Percentiles rank a stretch among this genome's conserved stretches.
phyloP scores from a whole-genome alignment of 768 basidiomycete genomes.

The Rhizopogon rudus region DNA sequence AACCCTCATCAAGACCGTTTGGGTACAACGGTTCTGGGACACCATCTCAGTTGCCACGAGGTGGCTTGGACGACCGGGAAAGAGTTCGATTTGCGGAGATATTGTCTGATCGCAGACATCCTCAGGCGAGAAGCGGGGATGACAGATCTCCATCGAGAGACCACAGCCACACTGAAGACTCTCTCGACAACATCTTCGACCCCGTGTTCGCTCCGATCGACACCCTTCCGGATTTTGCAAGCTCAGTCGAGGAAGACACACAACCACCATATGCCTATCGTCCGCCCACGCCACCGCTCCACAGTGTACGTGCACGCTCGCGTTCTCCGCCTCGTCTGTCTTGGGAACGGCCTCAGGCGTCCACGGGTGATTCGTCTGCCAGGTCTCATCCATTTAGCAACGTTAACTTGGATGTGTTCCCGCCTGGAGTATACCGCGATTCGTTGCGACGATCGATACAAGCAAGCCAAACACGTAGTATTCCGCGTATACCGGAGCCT shows the following conservation, averaged over 20 bases:
- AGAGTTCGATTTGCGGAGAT: background rate
- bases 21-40: background rate
- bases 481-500: background rate
- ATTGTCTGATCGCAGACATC: background rate
- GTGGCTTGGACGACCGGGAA: background rate
- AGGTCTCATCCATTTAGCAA: conserved; percentile 24
- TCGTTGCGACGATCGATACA: conserved; percentile 14
- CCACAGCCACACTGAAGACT: background rate
- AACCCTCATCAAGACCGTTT: background rate
- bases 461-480: conserved; percentile 14
- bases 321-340: background rate
- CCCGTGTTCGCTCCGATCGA: background rate
- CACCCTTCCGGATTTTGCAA: background rate
- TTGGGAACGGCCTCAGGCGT: background rate
- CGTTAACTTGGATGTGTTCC: conserved; percentile 26
- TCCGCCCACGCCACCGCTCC: background rate
- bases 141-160: background rate
- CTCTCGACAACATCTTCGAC: background rate
- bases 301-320: background rate
- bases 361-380: background rate
- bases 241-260: background rate
- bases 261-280: background rate
- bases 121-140: background rate
- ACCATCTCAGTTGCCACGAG: background rate
- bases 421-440: conserved; percentile 28